These are phyloP conservation scores for Aureobasidium leucospermi DNA, from an alignment of 2,329 filamentous ascomycete genomes.

Conservation along the genomic window DNA sequence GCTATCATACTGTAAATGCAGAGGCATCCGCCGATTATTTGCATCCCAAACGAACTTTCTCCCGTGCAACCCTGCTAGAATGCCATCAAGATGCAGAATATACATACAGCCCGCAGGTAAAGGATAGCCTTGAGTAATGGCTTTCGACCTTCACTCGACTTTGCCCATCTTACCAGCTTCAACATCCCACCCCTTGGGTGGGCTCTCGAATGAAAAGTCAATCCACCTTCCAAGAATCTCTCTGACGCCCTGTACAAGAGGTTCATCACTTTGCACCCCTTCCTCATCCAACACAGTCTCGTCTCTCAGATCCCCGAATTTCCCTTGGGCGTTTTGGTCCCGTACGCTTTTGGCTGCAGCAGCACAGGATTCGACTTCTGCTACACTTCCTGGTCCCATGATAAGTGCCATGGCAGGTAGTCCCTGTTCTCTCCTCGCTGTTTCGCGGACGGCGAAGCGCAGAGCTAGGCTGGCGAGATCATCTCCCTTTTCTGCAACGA, in stretches of 20 bases:
- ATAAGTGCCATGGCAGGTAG: background rate
- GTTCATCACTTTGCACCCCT: background rate
- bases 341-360: conserved; percentile 7
- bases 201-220: conserved; percentile 12
- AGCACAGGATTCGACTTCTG: conserved; percentile 1
- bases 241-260: conserved; percentile 3
- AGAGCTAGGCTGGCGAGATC: conserved; percentile 11
- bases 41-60: too few species aligned
- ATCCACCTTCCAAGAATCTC: conserved; percentile 12
- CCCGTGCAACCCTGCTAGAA: too few species aligned
- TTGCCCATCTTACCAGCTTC: conserved; percentile 2
- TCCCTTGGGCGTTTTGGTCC: background rate
- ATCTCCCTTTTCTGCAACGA: background rate
- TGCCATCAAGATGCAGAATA: too few species aligned
- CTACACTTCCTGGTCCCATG: conserved; percentile 10
- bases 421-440: background rate
- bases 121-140: too few species aligned
- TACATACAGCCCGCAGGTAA: too few species aligned
- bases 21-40: too few species aligned
- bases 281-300: background rate
- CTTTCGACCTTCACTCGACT: too few species aligned
- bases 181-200: conserved; percentile 5
- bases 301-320: conserved; percentile 1
- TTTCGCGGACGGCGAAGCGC: conserved; percentile 9
- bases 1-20: too few species aligned